A percentile compares a stretch with the other conserved stretches of the same genome.
Evolutionary conservation across 78 protist genomes (phyloP).

Genomic region (Dictyostelium intermedium): DNA sequence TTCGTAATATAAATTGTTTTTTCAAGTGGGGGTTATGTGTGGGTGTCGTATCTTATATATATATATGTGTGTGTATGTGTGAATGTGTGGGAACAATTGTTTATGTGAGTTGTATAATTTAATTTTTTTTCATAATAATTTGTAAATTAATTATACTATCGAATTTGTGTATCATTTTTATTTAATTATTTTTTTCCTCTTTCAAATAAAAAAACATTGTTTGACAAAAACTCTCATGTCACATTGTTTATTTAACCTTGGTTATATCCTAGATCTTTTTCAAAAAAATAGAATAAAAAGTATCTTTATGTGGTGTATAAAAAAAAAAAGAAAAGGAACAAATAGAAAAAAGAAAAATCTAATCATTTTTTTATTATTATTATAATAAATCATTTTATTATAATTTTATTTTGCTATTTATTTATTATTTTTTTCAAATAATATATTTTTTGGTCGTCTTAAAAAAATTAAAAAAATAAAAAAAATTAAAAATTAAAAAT

Average conservation of each 20-base stretch:
- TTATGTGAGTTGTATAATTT: not conserved
- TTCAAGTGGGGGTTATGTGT: not conserved
- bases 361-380: not conserved
- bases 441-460: too few relatives aligned
- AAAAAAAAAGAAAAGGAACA: too few relatives aligned
- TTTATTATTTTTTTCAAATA: not conserved
- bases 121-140: not conserved
- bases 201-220: not conserved
- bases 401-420: too few relatives aligned
- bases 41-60: too few relatives aligned
- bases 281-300: not conserved
- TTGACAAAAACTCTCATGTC: not conserved
- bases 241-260: not conserved
- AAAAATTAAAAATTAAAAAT: too few relatives aligned
- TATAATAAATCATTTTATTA: too few relatives aligned
- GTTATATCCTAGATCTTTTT: not conserved
- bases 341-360: too few relatives aligned
- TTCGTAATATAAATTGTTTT: not conserved
- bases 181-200: too few relatives aligned
- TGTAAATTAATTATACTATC: not conserved
- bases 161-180: not conserved
- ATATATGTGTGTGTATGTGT: too few relatives aligned
- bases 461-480: too few relatives aligned
- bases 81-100: not conserved
- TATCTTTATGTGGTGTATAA: not conserved